Conservation (phyloP, 108 stramenopile species). For the Conticribra weissflogii region DNA sequence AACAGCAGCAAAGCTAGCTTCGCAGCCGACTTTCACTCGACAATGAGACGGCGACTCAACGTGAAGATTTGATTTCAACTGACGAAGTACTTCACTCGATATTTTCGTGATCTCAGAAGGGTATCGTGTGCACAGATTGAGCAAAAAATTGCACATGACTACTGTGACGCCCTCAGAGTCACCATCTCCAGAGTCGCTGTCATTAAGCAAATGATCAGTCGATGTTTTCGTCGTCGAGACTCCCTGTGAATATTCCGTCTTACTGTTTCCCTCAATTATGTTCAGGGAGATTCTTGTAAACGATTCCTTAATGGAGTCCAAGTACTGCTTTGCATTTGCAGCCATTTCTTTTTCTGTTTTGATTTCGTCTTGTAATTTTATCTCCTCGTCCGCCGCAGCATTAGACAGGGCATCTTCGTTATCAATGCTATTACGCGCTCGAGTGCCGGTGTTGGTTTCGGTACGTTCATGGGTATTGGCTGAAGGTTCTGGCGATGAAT, state of each 20-base stretch:
- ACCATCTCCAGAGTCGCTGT: slow-evolving; percentile 22
- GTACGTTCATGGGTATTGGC: neutral
- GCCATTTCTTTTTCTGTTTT: slow-evolving; percentile 46
- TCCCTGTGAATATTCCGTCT: neutral
- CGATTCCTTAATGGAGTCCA: slow-evolving; percentile 35
- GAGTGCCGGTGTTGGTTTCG: neutral
- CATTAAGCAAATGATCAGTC: slow-evolving; percentile 18
- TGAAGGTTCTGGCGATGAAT: slow-evolving; percentile 7
- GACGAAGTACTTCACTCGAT: slow-evolving; percentile 43
- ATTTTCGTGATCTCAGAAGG: slow-evolving; percentile 53
- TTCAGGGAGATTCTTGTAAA: slow-evolving; percentile 24
- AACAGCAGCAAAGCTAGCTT: slow-evolving; percentile 54
- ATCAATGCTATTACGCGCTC: neutral
- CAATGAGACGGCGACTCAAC: slow-evolving; percentile 37
- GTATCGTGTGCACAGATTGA: slow-evolving; percentile 61
- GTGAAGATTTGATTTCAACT: slow-evolving; percentile 44
- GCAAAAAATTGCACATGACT: slow-evolving; percentile 72
- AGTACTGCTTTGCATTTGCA: slow-evolving; percentile 34
- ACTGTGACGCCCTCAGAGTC: slow-evolving; percentile 74
- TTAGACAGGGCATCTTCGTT: slow-evolving; percentile 28
- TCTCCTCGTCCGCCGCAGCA: slow-evolving; percentile 20
- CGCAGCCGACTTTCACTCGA: slow-evolving; percentile 44
- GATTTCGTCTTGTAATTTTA: slow-evolving; percentile 35
- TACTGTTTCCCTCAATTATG: slow-evolving; percentile 30
- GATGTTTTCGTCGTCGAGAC: slow-evolving; percentile 8